These are phyloP conservation scores for Serendipita vermifera DNA, from an alignment of 768 basidiomycete genomes.

Conservation along the genomic window DNA sequence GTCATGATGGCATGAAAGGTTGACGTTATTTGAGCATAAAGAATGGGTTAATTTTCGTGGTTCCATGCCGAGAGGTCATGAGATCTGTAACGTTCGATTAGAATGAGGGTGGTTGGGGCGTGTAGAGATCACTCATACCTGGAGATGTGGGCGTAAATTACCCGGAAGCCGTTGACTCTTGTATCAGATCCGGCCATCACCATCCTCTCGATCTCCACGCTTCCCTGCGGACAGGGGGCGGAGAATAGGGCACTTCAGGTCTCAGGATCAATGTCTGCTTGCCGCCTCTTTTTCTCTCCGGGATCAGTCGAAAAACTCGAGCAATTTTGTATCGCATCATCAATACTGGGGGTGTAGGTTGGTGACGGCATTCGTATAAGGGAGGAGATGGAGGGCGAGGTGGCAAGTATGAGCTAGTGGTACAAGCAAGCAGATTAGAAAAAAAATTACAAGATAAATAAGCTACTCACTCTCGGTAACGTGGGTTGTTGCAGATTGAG, in stretches of 20 bases:
- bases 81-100: too few relatives aligned
- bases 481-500: background rate
- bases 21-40: too few relatives aligned
- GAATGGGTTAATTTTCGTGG: too few relatives aligned
- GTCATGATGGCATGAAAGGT: too few relatives aligned
- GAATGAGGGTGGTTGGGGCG: too few relatives aligned
- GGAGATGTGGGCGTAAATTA: too few relatives aligned
- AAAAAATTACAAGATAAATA: background rate
- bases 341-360: background rate
- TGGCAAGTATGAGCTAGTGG: background rate
- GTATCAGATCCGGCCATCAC: too few relatives aligned
- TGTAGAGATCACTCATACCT: too few relatives aligned
- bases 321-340: conserved; percentile 6
- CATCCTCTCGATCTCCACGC: background rate
- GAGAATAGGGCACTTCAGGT: background rate
- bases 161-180: too few relatives aligned
- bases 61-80: too few relatives aligned
- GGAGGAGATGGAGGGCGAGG: conserved; percentile 2
- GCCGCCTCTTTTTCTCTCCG: background rate
- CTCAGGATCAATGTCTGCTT: background rate
- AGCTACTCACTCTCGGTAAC: conserved; percentile 3
- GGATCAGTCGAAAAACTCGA: background rate
- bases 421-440: background rate
- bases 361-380: background rate
- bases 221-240: background rate